Base-by-base conservation (phyloP, 2,329 filamentous ascomycete species). In the Hymenoscyphus fraxineus region DNA sequence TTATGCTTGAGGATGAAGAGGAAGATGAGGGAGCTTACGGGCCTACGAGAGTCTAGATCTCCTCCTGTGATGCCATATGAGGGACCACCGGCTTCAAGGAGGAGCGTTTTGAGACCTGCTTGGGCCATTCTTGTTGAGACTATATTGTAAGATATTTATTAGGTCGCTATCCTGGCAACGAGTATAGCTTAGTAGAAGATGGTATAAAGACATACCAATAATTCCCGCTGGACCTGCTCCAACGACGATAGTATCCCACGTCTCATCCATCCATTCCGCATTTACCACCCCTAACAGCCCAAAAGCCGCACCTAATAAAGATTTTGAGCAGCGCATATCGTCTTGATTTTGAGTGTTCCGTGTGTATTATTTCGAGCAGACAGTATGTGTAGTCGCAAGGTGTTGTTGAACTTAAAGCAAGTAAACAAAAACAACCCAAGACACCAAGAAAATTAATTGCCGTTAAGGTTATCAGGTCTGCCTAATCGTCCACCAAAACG, bases 151-250 rank as follows among this genome's bases (percentile, higher is more conserved):
- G 31, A 51, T 27, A 22, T 38, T 19, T 41, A 6, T 44, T 44
- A 44, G 41, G 3, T 7, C 15, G 7, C 5, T 6, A 7, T 44
- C 19, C 41, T n/a, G 2, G 9, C 7, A 44, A 19, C 16, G 16
- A 15, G 16, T 2, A 44, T n/a, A n/a, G 3, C 7, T n/a, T 19
- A n/a, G 19, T 12, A 31, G 16, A 5, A 58, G 13, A n/a, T 59
- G 16, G 31, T 7, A 41, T 58, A 27, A 13, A 12, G 54, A 27
- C 65, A 47, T 59, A 72, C 70, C 68, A 38, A 84, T 81, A 61
- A 85, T 82, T 6, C 82, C 82, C 7, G 81, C 81, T 7, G 82
- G 80, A 38, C 82, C 82, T 41, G 81, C 80, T n/a, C 80, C 80
- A 19, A 82, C 76, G 16, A 83, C 73, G 58, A 83, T 81, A 41